Base-by-base conservation (phyloP, 495 filamentous ascomycete genomes). In the Lepidopterella palustris region DNA sequence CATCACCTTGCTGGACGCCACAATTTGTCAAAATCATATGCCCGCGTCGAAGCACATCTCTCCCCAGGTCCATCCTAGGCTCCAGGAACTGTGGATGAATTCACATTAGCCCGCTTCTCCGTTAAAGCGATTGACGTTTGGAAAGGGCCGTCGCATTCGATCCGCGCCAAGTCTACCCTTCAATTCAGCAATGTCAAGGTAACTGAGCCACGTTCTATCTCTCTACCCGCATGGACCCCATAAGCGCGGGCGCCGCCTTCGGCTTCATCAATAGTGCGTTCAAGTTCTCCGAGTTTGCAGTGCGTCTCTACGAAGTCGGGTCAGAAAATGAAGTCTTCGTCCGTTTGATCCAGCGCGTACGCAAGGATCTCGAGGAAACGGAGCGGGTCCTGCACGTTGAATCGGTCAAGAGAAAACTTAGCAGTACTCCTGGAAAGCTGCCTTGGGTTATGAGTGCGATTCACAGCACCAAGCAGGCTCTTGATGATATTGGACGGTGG, bases 301-400 rank as follows among this genome's bases (percentile, higher is more conserved):
- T 58, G n/a, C 58, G 58, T 3, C 25, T 65, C 18, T 24, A 32
- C 40, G 58, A 61, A 39, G 62, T 65, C 15, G 58, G 49, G 0
- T 29, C 32, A n/a, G 62, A 65, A 51, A 65, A 65, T 26, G 58
- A 49, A 9, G 58, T 61, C 24, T 65, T 61, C 32, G 49, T 61
- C 18, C 62, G 62, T 5, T 53, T 29, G 11, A 58, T 61, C 18
- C 48, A 58, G 32, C 29, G 53, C 25, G 54, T 65, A 3, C 58
- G 62, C 3, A 42, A 20, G 24, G 62, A 65, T 27, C 45, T 65
- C 6, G 29, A 5, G 9, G 62, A 65, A 35, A 32, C 25, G 1
- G 24, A 61, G 47, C 42, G 62, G 18, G 45, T 65, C 24, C 25
- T 61, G 6, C 27, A 28, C 28, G 5, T 48, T 6, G n/a, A 25